phyloP scores from a whole-genome alignment of 2,329 filamentous ascomycete genomes.

The Dactylellina cionopaga region DNA sequence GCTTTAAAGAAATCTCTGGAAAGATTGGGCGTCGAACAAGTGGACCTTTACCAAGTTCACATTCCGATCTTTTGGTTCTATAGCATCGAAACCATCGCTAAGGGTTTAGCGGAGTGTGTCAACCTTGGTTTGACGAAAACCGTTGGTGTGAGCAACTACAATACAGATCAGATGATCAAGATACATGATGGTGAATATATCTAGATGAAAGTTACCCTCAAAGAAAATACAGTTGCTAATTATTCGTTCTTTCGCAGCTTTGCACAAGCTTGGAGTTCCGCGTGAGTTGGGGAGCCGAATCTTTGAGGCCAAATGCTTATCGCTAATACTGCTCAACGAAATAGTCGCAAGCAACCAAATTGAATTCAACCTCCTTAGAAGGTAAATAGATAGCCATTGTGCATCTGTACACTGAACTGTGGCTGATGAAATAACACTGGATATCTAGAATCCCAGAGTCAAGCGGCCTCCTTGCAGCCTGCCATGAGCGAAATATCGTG shows the following conservation, averaged over 20 bases:
- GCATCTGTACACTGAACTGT: not conserved
- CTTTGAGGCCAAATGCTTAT: not conserved
- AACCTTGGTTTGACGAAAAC: conserved; percentile 61
- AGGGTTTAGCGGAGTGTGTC: conserved; percentile 63
- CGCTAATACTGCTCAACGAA: no score
- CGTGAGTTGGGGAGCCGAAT: conserved; percentile 39
- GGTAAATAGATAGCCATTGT: conserved; percentile 47
- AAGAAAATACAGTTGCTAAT: not conserved
- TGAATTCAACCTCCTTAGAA: conserved; percentile 63
- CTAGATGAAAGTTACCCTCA: not conserved
- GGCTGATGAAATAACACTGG: not conserved
- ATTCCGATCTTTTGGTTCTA: conserved; percentile 62
- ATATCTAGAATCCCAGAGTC: conserved; percentile 59
- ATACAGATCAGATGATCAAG: conserved; percentile 61
- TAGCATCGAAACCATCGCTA: conserved; percentile 61
- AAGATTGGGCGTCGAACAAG: conserved; percentile 60
- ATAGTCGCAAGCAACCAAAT: conserved; percentile 62
- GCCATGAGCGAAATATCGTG: conserved; percentile 61
- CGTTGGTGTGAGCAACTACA: conserved; percentile 64
- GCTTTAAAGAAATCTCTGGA: conserved; percentile 61
- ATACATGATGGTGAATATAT: conserved; percentile 59
- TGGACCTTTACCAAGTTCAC: conserved; percentile 59
- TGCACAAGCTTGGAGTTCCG: conserved; percentile 60
- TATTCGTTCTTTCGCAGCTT: conserved; percentile 52
- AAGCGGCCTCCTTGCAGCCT: conserved; percentile 61